A percentile compares a stretch with the other conserved stretches of the same genome.
These are phyloP conservation scores for Kandelia obovata DNA, from an alignment of 345 rosid species.

Conservation along the genomic window DNA sequence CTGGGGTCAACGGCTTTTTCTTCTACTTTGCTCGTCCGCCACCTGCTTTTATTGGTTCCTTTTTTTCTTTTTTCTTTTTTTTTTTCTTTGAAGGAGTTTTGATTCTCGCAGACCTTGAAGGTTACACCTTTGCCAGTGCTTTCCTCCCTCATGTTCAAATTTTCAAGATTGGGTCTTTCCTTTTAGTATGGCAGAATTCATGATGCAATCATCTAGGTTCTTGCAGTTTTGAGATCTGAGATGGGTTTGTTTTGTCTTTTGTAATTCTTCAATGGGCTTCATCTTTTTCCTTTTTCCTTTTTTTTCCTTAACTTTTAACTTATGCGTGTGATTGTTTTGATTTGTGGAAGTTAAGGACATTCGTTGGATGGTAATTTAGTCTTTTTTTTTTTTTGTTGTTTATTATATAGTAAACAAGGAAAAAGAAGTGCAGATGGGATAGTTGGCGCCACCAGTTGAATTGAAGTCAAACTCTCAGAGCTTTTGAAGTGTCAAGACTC, in stretches of 20 bases:
- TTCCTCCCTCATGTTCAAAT: too few relatives aligned
- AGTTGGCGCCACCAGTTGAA: background rate
- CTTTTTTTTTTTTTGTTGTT: background rate
- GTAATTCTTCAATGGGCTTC: background rate
- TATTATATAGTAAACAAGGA: background rate
- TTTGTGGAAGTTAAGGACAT: too few relatives aligned
- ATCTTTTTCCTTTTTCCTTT: background rate
- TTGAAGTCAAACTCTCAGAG: background rate
- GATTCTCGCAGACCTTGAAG: too few relatives aligned
- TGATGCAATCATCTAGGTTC: background rate
- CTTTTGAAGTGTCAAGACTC: background rate
- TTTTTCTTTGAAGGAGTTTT: too few relatives aligned
- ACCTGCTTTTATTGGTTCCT: too few relatives aligned
- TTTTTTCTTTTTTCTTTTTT: too few relatives aligned
- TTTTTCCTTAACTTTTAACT: background rate
- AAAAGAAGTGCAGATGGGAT: background rate
- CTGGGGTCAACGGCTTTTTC: too few relatives aligned
- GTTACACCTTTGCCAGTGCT: too few relatives aligned
- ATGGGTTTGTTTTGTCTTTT: background rate
- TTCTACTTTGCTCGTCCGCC: too few relatives aligned
- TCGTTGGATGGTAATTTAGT: too few relatives aligned
- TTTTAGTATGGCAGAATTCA: background rate
- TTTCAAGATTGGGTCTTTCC: too few relatives aligned
- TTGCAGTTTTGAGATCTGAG: slow-evolving; percentile 16
- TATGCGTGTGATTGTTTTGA: too few relatives aligned